Evolutionary conservation across 1,284 basidiomycete species (phyloP), one percentile per base, ranked within the genome.

Genomic region (Papiliotrema nemorosa): DNA sequence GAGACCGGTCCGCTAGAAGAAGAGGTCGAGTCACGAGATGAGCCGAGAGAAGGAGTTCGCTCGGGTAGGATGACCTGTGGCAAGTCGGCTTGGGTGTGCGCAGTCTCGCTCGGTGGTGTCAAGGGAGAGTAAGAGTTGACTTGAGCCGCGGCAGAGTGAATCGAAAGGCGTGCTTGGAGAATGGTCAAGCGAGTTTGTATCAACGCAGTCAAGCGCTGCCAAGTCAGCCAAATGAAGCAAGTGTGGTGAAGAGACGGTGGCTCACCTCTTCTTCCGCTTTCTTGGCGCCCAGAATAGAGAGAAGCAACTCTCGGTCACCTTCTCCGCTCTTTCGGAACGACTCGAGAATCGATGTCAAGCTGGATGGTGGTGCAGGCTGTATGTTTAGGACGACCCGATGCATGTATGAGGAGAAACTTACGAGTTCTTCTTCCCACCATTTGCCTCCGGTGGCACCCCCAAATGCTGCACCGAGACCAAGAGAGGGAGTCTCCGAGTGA

Each of bases 261-360:
- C 78, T 50, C 40, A 84, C 84, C 81, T 91, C 86, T 70, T 93
- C 90, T 70, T 93, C 90, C 22, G 89, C 84, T 54, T 84, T 82
- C 77, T 93, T 92, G 69, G 90, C 89, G 57, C 85, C 88, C 47
- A 93, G 78, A 80, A 93, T 87, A 59, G 87, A 83, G 43, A 92
- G 79, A 24, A 93, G 78, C 82, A 91, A 85, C 50, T 91, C 88
- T 35, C 89, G 80, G 78, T 93, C 90, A 42, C 88, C 90, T 58
- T 91, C 87, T 52, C 90, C 90, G 62, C 84, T 86, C 36, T 82
- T 75, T 57, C 81, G 81, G 77, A 91, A 93, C 14, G 90, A 89
- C 39, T 81, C 80, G 26, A 93, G 82, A 36, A 93, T 90, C 62
- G 90, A 88, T 44, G 86, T 81, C 44, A 93, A 78, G 55, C 78